Evolutionary conservation across 306 rosid species (phyloP).

Genomic region (Quercus gilva): DNA sequence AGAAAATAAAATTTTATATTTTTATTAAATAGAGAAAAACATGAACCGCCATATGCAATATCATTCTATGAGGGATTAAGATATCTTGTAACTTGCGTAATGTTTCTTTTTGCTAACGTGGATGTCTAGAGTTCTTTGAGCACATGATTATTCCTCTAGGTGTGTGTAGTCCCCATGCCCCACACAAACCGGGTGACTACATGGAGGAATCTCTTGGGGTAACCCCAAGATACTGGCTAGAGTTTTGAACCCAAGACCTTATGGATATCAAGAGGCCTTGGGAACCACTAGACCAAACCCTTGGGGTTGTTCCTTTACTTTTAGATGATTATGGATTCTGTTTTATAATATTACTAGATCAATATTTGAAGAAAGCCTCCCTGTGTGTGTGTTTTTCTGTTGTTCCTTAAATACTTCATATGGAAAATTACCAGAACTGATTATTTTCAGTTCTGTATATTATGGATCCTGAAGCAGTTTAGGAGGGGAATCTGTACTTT

Average conservation of each 20-base stretch:
- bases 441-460: slow-evolving; percentile 1
- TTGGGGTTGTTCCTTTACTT: background rate
- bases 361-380: background rate
- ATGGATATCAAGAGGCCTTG: too few species aligned
- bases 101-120: background rate
- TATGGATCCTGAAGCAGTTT: slow-evolving; percentile 2
- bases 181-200: too few species aligned
- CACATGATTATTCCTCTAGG: too few species aligned
- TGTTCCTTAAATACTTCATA: background rate
- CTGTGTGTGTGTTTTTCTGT: background rate
- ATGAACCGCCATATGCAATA: background rate
- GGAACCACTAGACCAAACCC: too few species aligned
- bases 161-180: too few species aligned
- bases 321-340: background rate
- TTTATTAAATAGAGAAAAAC: background rate
- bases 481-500: slow-evolving; percentile 11
- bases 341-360: background rate
- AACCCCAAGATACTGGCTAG: too few species aligned
- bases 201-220: too few species aligned
- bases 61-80: background rate
- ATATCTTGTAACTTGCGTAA: background rate
- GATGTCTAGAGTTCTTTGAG: too few species aligned
- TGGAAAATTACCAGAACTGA: background rate
- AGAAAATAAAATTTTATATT: background rate
- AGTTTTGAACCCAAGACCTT: too few species aligned